These are phyloP conservation scores for Monoraphidium neglectum DNA, from an alignment of 139 green algal species.

Conservation along the genomic window DNA sequence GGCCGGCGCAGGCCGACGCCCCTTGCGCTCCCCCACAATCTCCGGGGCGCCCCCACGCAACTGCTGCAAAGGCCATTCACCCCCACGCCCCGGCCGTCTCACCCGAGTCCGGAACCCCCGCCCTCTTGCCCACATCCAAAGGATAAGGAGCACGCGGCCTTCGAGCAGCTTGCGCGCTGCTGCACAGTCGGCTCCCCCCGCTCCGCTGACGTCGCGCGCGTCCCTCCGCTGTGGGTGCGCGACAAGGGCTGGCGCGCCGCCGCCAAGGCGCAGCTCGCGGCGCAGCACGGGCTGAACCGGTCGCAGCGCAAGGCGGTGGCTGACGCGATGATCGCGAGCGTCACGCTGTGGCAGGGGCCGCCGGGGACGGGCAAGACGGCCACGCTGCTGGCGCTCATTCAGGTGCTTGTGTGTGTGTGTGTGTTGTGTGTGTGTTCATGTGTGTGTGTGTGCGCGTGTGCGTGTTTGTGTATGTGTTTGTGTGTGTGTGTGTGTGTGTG, in stretches of 20 bases:
- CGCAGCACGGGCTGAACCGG: conserved; percentile 11
- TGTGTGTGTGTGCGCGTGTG: too few relatives aligned
- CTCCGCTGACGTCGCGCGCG: background rate
- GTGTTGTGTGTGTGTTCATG: background rate
- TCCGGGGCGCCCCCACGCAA: too few relatives aligned
- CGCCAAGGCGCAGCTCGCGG: background rate
- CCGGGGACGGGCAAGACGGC: conserved; percentile 85
- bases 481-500: too few relatives aligned
- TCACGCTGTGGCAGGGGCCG: conserved; percentile 79
- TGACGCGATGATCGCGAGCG: conserved; percentile 58
- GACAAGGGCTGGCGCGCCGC: conserved; percentile 2
- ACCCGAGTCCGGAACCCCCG: too few relatives aligned
- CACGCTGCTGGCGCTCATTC: conserved; percentile 76
- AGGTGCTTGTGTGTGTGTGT: conserved; percentile 53
- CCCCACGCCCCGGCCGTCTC: too few relatives aligned
- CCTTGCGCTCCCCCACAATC: too few relatives aligned
- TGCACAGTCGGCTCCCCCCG: background rate
- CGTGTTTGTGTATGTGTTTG: too few relatives aligned
- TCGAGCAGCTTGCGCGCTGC: conserved; percentile 24
- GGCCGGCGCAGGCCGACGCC: too few relatives aligned
- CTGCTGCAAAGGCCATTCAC: too few relatives aligned
- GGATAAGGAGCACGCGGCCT: background rate
- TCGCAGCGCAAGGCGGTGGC: conserved; percentile 45
- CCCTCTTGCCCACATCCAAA: too few relatives aligned
- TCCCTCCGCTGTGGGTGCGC: conserved; percentile 27